Evolutionary conservation across 2,329 filamentous ascomycete genomes (phyloP), one percentile per base, ranked within the genome.

Genomic region (Chrysoporthe puriensis): DNA sequence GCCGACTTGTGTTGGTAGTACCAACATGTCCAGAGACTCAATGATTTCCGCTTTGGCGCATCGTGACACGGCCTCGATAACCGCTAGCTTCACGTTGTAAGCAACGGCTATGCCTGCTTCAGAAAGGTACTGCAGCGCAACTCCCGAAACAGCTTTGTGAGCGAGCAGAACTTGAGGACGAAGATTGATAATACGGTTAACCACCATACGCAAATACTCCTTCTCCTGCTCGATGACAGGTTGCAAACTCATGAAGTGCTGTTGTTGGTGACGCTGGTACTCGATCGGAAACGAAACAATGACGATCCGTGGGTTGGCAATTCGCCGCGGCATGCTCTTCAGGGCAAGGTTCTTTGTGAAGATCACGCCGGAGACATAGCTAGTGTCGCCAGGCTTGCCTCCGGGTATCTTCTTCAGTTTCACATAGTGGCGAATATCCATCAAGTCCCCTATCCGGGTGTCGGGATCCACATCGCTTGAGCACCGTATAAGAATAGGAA

Each of bases 191-290:
- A 99, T 98, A 64, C 96, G 89, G 75, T 93, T 94, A 40, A 99
- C 94, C 66, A 99, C 88, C 74, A 97, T 96, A 72, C 91, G 88
- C 36, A 99, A 83, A 72, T 96, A 99, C 75, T 99, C 96, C 72
- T 92, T 91, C 79, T 99, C 96, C 77, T 99, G 96, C 66, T 95
- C 92, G 73, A 99, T 97, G 66, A 99, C 94, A 50, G 95, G 95
- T 73, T 98, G 94, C 62, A 99, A 82, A 74, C 96, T 99, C 94
- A 99, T 97, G 77, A 99, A 98, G 77, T 98, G 94, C 71, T 93
- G 88, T 77, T 86, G 84, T 75, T 95, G 90, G 73, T 97, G 94
- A 50, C 96, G 89, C 68, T 96, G 93, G 77, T 99, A 99, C 76
- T 99, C 96, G 67, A 99, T 93, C 0, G 96, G 90, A 75, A 99